These are phyloP conservation scores for Chimonanthus praecox DNA, from an alignment of 164 flowering plant species.

Conservation along the genomic window DNA sequence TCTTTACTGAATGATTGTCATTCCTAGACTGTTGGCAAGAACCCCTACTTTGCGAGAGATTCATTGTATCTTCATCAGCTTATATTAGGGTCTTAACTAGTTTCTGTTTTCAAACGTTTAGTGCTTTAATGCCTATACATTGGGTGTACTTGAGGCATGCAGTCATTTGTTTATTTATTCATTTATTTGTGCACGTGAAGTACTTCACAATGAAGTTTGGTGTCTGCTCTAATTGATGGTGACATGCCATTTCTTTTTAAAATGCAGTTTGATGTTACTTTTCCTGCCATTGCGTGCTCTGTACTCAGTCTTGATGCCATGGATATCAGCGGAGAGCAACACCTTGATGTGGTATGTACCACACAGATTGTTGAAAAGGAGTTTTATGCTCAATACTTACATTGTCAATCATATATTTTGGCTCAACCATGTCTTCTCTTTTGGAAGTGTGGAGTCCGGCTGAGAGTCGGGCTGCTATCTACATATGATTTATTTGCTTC, in stretches of 20 bases:
- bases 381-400: constrained; percentile 3
- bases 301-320: constrained; percentile 70
- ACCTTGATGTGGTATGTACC: constrained; percentile 61
- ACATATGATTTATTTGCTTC: neutral
- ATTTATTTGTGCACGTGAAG: neutral
- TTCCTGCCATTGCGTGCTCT: constrained; percentile 67
- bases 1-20: neutral
- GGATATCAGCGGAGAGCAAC: constrained; percentile 87
- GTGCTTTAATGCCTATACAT: neutral
- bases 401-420: neutral
- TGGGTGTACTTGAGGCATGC: neutral
- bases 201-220: neutral
- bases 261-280: constrained; percentile 78
- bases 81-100: neutral
- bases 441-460: neutral
- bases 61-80: neutral
- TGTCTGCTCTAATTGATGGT: neutral
- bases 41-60: neutral
- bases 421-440: neutral
- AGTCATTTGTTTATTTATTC: neutral
- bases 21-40: neutral
- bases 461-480: neutral
- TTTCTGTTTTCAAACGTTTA: neutral
- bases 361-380: neutral
- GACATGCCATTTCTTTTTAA: neutral